Evolutionary conservation across 1,284 basidiomycete species (phyloP), one percentile per base, ranked within the genome.

Genomic region (Apiotrichum domesticum): DNA sequence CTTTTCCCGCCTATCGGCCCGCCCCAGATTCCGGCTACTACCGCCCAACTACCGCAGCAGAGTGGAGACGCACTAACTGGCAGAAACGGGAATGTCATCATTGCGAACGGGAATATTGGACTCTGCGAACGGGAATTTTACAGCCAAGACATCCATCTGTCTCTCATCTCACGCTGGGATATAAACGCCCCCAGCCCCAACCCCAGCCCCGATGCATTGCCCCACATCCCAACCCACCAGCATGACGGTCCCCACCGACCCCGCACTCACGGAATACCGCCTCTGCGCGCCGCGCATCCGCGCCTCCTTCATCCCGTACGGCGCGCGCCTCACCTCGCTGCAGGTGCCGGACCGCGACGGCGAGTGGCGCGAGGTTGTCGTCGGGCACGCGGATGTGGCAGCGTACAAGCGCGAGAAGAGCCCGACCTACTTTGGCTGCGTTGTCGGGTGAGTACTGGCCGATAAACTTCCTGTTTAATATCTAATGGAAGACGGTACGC

Each of bases 271-370:
- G 35, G 64, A 64, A 42, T 59, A 60, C 52, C 55, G 56, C 10
- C 65, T 72, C 55, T 52, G 35, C 32, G 63, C 65, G 3, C 39
- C 65, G 0, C 67, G 70, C 13, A 72, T 72, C 64, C 62, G 60
- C 39, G 70, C 70, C 7, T 66, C 64, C 1, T 66, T 72, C 52
- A 65, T 72, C 33, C 58, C 61, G 2, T 63, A 62, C 55, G 70
- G 70, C 33, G 68, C 70, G 44, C 61, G 66, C 33, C 43, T 72
- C 4, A 67, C 64, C n/a, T 63, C 63, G 35, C 59, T 72, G 14
- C 63, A 52, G 33, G 67, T 72, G 2, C 57, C 66, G 37, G 67
- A 70, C 56, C 55, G 58, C 37, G 44, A 58, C 3, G 58, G 59
- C 7, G 37, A 10, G 2, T 63, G 66, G 47, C 51, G 61, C 37